These are phyloP conservation scores for Eudorina sp. DNA, from an alignment of 139 green algal species.

Conservation along the genomic window DNA sequence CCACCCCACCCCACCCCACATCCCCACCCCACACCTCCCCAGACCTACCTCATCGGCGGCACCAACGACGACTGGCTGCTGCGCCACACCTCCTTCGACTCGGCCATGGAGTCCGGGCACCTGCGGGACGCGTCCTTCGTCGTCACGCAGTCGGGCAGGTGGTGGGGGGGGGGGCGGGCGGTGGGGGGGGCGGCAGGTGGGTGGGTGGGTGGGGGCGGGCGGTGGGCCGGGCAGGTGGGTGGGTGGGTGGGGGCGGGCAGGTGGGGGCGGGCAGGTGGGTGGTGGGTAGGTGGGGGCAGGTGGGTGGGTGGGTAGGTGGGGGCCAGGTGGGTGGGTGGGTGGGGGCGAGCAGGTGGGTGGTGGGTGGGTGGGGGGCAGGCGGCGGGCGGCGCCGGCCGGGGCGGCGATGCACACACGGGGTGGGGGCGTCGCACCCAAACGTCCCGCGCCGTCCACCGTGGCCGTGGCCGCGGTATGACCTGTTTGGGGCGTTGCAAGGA, in stretches of 20 bases:
- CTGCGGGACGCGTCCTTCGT: conserved; percentile 28
- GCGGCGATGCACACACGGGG: no score
- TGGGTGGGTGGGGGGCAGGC: no score
- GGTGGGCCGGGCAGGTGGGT: not conserved
- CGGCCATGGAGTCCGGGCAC: not conserved
- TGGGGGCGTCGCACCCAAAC: no score
- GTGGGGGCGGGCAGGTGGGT: not conserved
- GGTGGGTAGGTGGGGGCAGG: no score
- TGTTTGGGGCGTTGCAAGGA: no score
- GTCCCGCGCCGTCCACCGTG: no score
- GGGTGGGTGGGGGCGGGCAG: not conserved
- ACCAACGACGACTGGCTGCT: conserved; percentile 43
- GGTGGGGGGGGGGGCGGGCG: not conserved
- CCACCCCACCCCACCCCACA: no score
- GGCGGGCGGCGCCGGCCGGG: no score
- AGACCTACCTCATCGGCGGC: conserved; percentile 50
- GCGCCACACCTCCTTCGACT: conserved; percentile 17
- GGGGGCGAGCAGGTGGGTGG: no score
- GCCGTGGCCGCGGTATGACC: not conserved
- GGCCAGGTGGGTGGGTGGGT: not conserved
- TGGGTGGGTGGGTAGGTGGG: no score
- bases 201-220: not conserved
- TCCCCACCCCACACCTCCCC: no score
- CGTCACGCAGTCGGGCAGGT: conserved; percentile 22
- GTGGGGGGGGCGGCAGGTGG: not conserved